These are phyloP conservation scores for Senecio squalidus DNA, from an alignment of 140 eudicot genomes.

Conservation along the genomic window DNA sequence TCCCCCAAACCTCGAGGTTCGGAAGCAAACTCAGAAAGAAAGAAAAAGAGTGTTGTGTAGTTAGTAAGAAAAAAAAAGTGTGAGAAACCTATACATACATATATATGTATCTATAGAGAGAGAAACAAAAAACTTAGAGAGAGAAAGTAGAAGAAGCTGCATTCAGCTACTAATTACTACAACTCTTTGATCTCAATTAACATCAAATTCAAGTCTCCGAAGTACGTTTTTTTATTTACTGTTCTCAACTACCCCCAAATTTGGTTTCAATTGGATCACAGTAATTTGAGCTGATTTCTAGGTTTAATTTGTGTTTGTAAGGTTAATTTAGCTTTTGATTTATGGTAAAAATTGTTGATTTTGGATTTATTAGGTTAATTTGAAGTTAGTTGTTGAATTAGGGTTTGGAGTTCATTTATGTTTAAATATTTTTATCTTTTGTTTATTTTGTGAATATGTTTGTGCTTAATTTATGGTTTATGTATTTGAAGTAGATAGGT, in stretches of 20 bases:
- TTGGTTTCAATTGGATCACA: slow-evolving; percentile 27
- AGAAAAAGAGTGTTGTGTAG: slow-evolving; percentile 26
- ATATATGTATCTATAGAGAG: slow-evolving; percentile 14
- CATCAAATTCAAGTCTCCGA: slow-evolving; percentile 7
- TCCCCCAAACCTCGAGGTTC: not conserved
- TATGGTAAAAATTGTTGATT: slow-evolving; percentile 2
- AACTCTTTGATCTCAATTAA: slow-evolving; percentile 16
- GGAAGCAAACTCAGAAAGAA: not conserved
- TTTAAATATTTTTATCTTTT: slow-evolving; percentile 2
- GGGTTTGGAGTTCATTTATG: slow-evolving; percentile 12
- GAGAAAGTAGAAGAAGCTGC: slow-evolving; percentile 19
- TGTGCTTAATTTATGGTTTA: no score
- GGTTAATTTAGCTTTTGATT: slow-evolving; percentile 3
- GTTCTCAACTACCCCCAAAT: slow-evolving; percentile 30
- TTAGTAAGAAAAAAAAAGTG: slow-evolving; percentile 15
- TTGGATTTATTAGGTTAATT: slow-evolving; percentile 16
- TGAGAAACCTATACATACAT: slow-evolving; percentile 15
- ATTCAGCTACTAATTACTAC: slow-evolving; percentile 21
- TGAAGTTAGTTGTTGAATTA: slow-evolving; percentile 7
- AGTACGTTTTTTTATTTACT: slow-evolving; percentile 13
- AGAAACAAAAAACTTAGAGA: not conserved
- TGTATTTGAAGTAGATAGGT: not conserved
- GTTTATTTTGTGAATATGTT: no score
- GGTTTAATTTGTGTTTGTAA: not conserved
- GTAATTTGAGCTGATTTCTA: not conserved